A percentile compares a stretch with the other conserved stretches of the same genome.
Evolutionary conservation across 78 protist species (phyloP).

Genomic region (Blattamonas nauphoetae): DNA sequence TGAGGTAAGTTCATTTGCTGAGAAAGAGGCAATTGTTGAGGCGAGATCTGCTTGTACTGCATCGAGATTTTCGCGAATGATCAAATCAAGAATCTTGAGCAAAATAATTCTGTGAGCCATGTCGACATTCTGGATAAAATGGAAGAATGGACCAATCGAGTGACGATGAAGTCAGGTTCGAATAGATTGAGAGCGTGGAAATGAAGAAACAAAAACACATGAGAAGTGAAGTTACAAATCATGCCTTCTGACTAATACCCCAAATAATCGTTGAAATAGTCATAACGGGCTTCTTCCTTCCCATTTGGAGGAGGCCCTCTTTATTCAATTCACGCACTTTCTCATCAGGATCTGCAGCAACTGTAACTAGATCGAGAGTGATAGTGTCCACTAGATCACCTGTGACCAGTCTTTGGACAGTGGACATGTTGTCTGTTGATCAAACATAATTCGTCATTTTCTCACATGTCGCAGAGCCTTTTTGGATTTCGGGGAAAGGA

Average conservation of each 20-base stretch:
- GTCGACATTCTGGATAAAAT: neutral
- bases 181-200: too few species aligned
- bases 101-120: neutral
- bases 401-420: neutral
- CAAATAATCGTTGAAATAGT: neutral
- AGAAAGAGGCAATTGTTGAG: neutral
- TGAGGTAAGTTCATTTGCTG: neutral
- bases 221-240: neutral
- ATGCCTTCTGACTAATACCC: neutral
- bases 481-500: neutral
- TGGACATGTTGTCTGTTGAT: too few species aligned
- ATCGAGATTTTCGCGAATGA: neutral
- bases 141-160: too few species aligned
- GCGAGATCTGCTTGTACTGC: neutral
- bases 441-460: too few species aligned
- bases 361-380: neutral
- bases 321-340: neutral
- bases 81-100: neutral
- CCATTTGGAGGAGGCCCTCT: neutral
- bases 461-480: neutral
- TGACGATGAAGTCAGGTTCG: too few species aligned
- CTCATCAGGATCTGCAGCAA: neutral
- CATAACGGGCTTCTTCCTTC: neutral
- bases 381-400: neutral
- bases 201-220: too few species aligned